Evolutionary conservation across 495 filamentous ascomycete genomes (phyloP).

Genomic region (Penicillium paradoxum): DNA sequence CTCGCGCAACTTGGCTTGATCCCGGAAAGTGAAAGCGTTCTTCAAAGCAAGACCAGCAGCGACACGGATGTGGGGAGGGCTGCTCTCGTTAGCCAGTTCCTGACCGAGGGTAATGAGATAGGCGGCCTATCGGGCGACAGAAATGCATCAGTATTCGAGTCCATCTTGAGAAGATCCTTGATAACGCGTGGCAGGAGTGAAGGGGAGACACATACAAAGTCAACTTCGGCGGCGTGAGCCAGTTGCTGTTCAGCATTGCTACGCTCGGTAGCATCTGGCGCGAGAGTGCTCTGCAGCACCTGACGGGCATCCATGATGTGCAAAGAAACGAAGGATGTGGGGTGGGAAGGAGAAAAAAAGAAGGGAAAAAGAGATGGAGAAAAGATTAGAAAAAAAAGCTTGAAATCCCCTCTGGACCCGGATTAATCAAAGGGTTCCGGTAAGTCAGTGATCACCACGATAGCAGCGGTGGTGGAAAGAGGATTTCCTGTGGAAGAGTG

Average conservation of each 20-base stretch:
- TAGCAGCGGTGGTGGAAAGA: slow-evolving; percentile 19
- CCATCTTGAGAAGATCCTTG: neutral
- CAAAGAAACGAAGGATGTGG: slow-evolving; percentile 25
- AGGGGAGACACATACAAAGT: slow-evolving; percentile 70
- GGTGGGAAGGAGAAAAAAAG: slow-evolving; percentile 24
- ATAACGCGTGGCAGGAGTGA: neutral
- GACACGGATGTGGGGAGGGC: slow-evolving; percentile 75
- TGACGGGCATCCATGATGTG: slow-evolving; percentile 70
- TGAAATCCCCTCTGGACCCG: slow-evolving; percentile 10
- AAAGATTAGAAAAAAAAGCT: slow-evolving; percentile 11
- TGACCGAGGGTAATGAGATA: slow-evolving; percentile 88
- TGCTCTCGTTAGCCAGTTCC: slow-evolving; percentile 87
- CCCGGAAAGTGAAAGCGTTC: slow-evolving; percentile 92
- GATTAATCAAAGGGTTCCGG: slow-evolving; percentile 9
- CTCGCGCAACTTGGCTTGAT: slow-evolving; percentile 76
- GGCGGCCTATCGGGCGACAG: slow-evolving; percentile 55
- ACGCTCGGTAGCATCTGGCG: slow-evolving; percentile 83
- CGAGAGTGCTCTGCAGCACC: slow-evolving; percentile 88
- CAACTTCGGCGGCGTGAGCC: slow-evolving; percentile 79
- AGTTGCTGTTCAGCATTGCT: slow-evolving; percentile 92
- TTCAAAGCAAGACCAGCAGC: slow-evolving; percentile 95
- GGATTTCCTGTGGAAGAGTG: slow-evolving; percentile 20
- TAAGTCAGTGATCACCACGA: slow-evolving; percentile 18
- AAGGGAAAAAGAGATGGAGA: slow-evolving; percentile 21
- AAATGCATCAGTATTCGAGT: slow-evolving; percentile 1